These are phyloP conservation scores for Ascochyta fabae DNA, from an alignment of 2,329 filamentous ascomycete species.

Conservation along the genomic window DNA sequence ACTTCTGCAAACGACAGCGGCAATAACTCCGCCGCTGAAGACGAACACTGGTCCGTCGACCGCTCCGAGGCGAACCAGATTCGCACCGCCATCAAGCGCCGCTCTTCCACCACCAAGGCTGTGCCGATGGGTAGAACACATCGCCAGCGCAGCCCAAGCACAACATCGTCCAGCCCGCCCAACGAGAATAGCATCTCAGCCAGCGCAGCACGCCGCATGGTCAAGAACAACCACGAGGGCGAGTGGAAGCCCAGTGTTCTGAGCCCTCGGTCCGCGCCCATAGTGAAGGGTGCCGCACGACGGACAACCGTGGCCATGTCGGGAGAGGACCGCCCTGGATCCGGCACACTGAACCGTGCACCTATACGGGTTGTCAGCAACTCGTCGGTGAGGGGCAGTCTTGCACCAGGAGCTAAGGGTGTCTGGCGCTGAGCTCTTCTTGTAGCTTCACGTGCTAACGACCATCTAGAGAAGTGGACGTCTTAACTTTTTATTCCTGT, in stretches of 20 bases:
- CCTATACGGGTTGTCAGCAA: conserved; percentile 44
- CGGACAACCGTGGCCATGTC: conserved; percentile 46
- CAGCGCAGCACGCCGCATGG: conserved; percentile 70
- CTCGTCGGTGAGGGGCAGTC: conserved; percentile 40
- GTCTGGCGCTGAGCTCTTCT: conserved; percentile 38
- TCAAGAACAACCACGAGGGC: conserved; percentile 65
- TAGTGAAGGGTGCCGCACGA: conserved; percentile 59
- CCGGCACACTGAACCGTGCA: conserved; percentile 34
- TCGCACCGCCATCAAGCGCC: conserved; percentile 62
- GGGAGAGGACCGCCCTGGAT: conserved; percentile 41
- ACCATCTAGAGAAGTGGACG: conserved; percentile 5
- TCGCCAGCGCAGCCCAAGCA: conserved; percentile 63
- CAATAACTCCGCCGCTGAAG: conserved; percentile 53
- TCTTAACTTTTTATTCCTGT: conserved; percentile 2
- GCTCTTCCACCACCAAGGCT: conserved; percentile 54
- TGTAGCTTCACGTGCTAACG: conserved; percentile 12
- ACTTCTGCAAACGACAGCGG: conserved; percentile 40
- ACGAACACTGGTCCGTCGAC: conserved; percentile 57
- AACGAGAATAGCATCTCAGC: conserved; percentile 66
- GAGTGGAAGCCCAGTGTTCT: conserved; percentile 64
- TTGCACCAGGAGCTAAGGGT: conserved; percentile 39
- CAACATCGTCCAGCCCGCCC: conserved; percentile 58
- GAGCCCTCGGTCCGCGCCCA: conserved; percentile 65
- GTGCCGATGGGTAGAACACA: conserved; percentile 52
- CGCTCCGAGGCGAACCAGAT: conserved; percentile 61